Base-by-base conservation (phyloP, 2,329 filamentous ascomycete genomes). In the Penicillium sp. region DNA sequence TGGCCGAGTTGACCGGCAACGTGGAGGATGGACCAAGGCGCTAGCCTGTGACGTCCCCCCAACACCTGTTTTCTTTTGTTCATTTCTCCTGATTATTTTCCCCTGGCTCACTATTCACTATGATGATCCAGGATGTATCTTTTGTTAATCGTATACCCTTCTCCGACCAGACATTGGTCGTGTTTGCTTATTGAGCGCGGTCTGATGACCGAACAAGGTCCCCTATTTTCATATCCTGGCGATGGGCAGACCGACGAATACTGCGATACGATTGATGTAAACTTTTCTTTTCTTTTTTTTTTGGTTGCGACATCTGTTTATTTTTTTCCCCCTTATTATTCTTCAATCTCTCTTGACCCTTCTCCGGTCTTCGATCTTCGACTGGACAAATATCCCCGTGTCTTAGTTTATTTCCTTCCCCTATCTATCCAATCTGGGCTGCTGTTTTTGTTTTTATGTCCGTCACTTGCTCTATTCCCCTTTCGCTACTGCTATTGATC, bases 1-100 rank as follows among this genome's bases (percentile, higher is more conserved):
- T 99, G 56, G 94, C 94, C 50, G 92, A 97, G 74, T 78, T 99
- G 66, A 99, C 94, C 2, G 89, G 89, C 66, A 90, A 89, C 74
- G 90, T 90, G 83, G 89, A 93, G 68, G 79, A 68, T 31, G 65
- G 66, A 13, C 63, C 65, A 37, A 60, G 65, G 48, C 53, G 26
- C 52, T 56, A 49, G 52, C 20, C 53, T 49, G 14, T 18, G 7
- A n/a, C 29, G 22, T 16, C 14, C 38, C 43, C 26, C 24, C 7
- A 26, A 26, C 11, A 10, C 29, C 48, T 7, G 8, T 13, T 46
- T 50, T 32, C 35, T 13, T 50, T 50, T 40, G 26, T 35, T 9
- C 24, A 22, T 31, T 38, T 34, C 39, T 39, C 42, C 31, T 22
- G 32, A 48, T 40, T 37, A 44, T 48, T 43, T 37, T 31, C 8